Evolutionary conservation across 202 grass and related monocot species (phyloP), one percentile per base, ranked within the genome.

Genomic region (Panicum virgatum): DNA sequence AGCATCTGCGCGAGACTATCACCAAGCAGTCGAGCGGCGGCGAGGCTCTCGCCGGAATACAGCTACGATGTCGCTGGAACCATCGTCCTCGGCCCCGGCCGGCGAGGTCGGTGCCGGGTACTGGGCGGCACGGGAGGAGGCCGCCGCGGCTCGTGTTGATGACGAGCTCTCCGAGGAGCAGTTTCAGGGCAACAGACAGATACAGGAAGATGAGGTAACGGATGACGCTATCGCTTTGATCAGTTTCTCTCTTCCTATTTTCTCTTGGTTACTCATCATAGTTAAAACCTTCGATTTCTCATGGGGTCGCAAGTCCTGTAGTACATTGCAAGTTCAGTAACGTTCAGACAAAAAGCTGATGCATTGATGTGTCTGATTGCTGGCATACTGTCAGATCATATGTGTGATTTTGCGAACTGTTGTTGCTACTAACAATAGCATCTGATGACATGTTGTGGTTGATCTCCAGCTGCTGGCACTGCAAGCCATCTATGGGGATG

Each of bases 401-500:
- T n/a, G n/a, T n/a, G n/a, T n/a, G n/a, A n/a, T n/a, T n/a, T 2
- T 16, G 5, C 18, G 60, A 62, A 62, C 26, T 61, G 58, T 26
- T n/a, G 19, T 54, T 58, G 22, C 12, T 58, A 1, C 26, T 62
- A 29, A 15, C 6, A 39, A 11, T 39, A 22, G 62, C 11, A 68
- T 44, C 39, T 44, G 5, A 68, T 68, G n/a, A 3, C n/a, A 68
- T 44, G 39, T 38, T 22, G 6, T 45, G 37, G 43, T 27, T 46
- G n/a, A 46, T 5, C 66, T 14, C 22, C 66, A 68, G 65, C 65
- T 68, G n/a, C 65, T 68, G 39, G 65, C 39, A 7, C n/a, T 68
- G 65, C n/a, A 68, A 68, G 65, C 65, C 0, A 68, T 68, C 65
- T 68, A 68, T n/a, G 65, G 65, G 39, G 65, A 44, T 44, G 65